A percentile compares a stretch with the other conserved stretches of the same genome.
Evolutionary conservation across 306 rosid species (phyloP).

Genomic region (Styphnolobium japonicum): DNA sequence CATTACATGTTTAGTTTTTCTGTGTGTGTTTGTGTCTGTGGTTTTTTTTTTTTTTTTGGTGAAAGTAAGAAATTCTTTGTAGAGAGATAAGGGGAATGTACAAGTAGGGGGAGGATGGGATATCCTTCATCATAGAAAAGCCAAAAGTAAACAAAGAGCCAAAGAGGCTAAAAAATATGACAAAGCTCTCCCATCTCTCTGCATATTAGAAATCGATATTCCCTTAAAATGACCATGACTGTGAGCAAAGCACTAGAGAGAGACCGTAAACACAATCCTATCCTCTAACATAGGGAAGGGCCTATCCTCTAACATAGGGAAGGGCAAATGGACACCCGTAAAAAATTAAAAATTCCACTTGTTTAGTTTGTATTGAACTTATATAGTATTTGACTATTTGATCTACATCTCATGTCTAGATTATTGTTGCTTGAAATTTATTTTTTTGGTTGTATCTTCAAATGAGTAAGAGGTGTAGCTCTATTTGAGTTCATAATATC

Average conservation of each 20-base stretch:
- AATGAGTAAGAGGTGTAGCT: neutral
- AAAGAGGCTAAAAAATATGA: neutral
- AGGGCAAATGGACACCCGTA: neutral
- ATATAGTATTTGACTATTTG: neutral
- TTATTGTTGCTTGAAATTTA: neutral
- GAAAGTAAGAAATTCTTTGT: neutral
- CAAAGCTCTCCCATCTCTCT: conserved; percentile 11
- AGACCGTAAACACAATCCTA: neutral
- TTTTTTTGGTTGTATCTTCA: neutral
- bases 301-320: neutral
- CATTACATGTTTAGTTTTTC: neutral
- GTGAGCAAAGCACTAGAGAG: neutral
- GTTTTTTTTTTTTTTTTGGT: neutral
- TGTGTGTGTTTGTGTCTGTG: neutral
- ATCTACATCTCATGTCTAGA: neutral
- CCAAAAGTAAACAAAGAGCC: neutral
- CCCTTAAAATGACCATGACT: conserved; percentile 2
- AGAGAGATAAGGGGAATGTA: neutral
- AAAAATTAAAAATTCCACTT: neutral
- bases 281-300: conserved; percentile 5
- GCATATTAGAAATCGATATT: conserved; percentile 9
- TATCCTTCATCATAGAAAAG: neutral
- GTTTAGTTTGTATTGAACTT: conserved; percentile 9
- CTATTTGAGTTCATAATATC: neutral
- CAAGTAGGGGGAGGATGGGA: neutral